Evolutionary conservation across 768 basidiomycete species (phyloP).

Genomic region (Porphyrellus cyaneotinctus): DNA sequence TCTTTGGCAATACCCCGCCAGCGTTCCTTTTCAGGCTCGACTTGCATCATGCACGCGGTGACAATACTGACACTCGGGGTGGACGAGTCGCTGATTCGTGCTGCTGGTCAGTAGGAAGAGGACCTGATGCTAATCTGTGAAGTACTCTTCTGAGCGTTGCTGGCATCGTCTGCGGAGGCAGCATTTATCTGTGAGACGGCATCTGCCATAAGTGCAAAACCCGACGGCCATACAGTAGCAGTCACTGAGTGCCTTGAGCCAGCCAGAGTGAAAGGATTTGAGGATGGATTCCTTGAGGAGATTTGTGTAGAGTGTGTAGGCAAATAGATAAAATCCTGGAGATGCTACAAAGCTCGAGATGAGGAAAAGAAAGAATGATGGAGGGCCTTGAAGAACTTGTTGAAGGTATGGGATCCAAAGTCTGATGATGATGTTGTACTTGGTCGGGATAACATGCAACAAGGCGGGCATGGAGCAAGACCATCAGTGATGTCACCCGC

Average conservation of each 20-base stretch:
- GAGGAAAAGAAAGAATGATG: conserved; percentile 75
- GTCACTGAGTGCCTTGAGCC: conserved; percentile 97
- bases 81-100: conserved; percentile 60
- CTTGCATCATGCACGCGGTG: conserved; percentile 75
- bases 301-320: conserved; percentile 90
- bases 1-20: conserved; percentile 88
- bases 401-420: conserved; percentile 91
- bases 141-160: conserved; percentile 35
- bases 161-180: conserved; percentile 23
- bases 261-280: conserved; percentile 65
- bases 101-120: conserved; percentile 46
- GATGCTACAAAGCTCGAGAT: conserved; percentile 73
- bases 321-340: conserved; percentile 95
- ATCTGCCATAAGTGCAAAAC: conserved; percentile 48
- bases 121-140: conserved; percentile 25
- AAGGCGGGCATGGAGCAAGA: conserved; percentile 87
- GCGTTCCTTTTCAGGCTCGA: conserved; percentile 87
- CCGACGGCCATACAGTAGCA: conserved; percentile 93
- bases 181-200: conserved; percentile 49
- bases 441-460: conserved; percentile 81
- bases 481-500: too few relatives aligned
- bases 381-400: conserved; percentile 85
- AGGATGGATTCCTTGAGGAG: conserved; percentile 81
- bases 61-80: conserved; percentile 80
- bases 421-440: conserved; percentile 93